Conservation (phyloP, 192 early-diverging fungal genomes). For the Coemansia sp. region DNA sequence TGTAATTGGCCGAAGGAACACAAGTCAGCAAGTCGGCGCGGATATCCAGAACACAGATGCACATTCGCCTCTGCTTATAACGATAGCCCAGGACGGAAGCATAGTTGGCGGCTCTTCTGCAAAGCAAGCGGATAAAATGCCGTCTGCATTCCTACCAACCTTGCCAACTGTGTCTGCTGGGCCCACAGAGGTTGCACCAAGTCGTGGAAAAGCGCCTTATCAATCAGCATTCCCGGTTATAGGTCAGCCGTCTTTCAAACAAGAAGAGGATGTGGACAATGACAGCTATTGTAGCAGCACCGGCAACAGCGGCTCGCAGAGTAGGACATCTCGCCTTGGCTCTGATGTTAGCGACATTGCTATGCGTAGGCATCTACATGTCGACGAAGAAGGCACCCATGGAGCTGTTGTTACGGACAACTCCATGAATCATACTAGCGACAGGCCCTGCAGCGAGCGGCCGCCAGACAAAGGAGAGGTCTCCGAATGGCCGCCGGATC, state of each 20-base stretch:
- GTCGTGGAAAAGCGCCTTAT: conserved; percentile 23
- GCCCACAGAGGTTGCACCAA: conserved; percentile 8
- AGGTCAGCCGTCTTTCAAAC: conserved; percentile 4
- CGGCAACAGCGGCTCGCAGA: not conserved
- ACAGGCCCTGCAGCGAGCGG: not conserved
- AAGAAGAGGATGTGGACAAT: not conserved
- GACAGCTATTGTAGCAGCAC: not conserved
- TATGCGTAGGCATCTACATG: conserved; percentile 38
- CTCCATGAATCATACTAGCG: not conserved
- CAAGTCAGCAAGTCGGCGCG: conserved; percentile 6
- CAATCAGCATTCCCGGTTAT: conserved; percentile 25
- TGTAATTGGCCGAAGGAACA: conserved; percentile 23
- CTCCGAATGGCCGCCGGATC: conserved; percentile 24
- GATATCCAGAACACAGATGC: conserved; percentile 11
- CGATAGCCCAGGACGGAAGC: conserved; percentile 41
- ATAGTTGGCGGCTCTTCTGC: conserved; percentile 19
- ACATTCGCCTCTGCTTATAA: conserved; percentile 33
- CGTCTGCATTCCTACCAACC: conserved; percentile 2
- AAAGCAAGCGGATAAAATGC: not conserved
- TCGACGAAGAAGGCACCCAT: conserved; percentile 9
- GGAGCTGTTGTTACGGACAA: not conserved
- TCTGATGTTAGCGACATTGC: conserved; percentile 48
- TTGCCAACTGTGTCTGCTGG: conserved; percentile 2
- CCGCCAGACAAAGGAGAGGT: conserved; percentile 10
- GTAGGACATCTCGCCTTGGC: not conserved